Evolutionary conservation across 371 early-diverging fungal genomes (phyloP).

Genomic region (Batrachochytrium dendrobatidis): DNA sequence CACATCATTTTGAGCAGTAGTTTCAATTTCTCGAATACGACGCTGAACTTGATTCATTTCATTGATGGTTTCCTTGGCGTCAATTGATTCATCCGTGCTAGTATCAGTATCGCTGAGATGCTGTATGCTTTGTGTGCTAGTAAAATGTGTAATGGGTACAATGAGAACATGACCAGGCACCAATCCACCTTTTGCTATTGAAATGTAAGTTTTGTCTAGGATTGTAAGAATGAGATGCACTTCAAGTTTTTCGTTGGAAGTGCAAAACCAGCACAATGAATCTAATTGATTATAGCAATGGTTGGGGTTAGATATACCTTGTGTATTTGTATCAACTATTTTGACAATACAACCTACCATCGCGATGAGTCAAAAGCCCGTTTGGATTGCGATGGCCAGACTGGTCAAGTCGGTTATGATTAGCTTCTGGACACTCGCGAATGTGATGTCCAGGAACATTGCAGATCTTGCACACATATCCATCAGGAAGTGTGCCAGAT

Average conservation of each 20-base stretch:
- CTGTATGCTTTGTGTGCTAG: conserved; percentile 11
- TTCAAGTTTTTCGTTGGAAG: conserved; percentile 67
- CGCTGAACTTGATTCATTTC: conserved; percentile 51
- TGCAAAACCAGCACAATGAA: conserved; percentile 76
- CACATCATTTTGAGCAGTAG: too few species aligned
- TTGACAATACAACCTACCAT: conserved; percentile 3
- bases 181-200: conserved; percentile 70
- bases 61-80: conserved; percentile 30
- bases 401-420: neutral
- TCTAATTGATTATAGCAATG: neutral
- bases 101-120: conserved; percentile 4
- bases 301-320: neutral
- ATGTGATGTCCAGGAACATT: conserved; percentile 55
- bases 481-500: conserved; percentile 17
- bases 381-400: conserved; percentile 8
- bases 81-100: neutral
- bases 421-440: conserved; percentile 48
- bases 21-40: conserved; percentile 41
- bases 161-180: conserved; percentile 60
- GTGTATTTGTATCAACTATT: conserved; percentile 4
- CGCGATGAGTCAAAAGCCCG: neutral
- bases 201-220: conserved; percentile 61
- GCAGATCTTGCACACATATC: conserved; percentile 56
- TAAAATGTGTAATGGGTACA: conserved; percentile 65
- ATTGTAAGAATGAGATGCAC: conserved; percentile 73